A percentile compares a stretch with the other conserved stretches of the same genome.
These are phyloP conservation scores for Talaromyces sp. DNA, from an alignment of 2,329 filamentous ascomycete species.

Conservation along the genomic window DNA sequence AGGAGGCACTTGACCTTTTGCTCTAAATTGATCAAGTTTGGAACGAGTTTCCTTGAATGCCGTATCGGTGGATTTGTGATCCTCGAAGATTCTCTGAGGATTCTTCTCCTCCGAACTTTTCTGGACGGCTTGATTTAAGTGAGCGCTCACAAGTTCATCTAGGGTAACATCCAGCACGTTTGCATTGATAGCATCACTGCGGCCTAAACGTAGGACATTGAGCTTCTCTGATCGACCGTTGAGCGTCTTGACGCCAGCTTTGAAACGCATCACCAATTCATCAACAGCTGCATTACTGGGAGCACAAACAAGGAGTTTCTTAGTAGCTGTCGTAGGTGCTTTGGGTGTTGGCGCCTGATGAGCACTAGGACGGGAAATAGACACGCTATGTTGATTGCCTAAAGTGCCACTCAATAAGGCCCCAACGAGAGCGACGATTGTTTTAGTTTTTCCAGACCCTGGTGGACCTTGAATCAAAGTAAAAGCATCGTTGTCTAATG, in stretches of 20 bases:
- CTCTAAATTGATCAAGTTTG: conserved; percentile 65
- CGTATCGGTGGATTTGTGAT: conserved; percentile 60
- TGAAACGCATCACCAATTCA: conserved; percentile 89
- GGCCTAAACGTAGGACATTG: conserved; percentile 83
- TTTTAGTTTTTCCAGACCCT: conserved; percentile 97
- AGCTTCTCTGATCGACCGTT: conserved; percentile 71
- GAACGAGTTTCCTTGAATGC: conserved; percentile 69
- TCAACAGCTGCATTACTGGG: conserved; percentile 98
- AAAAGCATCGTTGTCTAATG: conserved; percentile 93
- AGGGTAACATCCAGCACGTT: conserved; percentile 88
- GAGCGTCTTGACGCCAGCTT: conserved; percentile 75
- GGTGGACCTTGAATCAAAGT: conserved; percentile 94
- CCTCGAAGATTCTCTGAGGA: conserved; percentile 66
- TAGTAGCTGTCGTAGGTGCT: conserved; percentile 48
- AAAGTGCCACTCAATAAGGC: conserved; percentile 67
- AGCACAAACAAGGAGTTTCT: conserved; percentile 94
- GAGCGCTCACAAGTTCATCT: conserved; percentile 80
- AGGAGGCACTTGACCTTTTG: conserved; percentile 44
- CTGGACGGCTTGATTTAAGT: conserved; percentile 53
- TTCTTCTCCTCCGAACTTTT: conserved; percentile 49
- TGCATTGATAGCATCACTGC: conserved; percentile 86
- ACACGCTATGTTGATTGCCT: conserved; percentile 45
- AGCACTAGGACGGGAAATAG: conserved; percentile 45
- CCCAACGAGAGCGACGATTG: conserved; percentile 93
- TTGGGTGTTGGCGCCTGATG: conserved; percentile 33